A percentile compares a stretch with the other conserved stretches of the same genome.
Evolutionary conservation across 2,329 filamentous ascomycete genomes (phyloP).

Genomic region (Fusarium globosum): DNA sequence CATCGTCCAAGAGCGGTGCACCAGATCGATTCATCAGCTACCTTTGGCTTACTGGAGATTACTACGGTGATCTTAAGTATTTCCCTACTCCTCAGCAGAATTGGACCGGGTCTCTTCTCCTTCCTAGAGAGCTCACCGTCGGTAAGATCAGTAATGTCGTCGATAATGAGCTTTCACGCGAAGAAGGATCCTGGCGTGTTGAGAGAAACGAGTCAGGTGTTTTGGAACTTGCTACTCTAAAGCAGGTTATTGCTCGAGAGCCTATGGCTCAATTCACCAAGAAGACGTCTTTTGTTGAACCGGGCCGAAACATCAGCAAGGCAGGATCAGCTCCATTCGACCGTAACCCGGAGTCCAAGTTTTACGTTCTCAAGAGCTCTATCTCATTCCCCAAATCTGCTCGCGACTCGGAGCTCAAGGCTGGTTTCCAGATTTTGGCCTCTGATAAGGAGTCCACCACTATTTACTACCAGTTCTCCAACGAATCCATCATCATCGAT

Average conservation of each 20-base stretch:
- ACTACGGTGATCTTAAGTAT: slow-evolving; percentile 50
- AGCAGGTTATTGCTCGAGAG: slow-evolving; percentile 54
- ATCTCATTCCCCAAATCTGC: slow-evolving; percentile 51
- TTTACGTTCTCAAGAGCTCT: slow-evolving; percentile 52
- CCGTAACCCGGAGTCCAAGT: slow-evolving; percentile 47
- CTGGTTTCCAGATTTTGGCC: slow-evolving; percentile 55
- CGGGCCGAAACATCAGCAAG: slow-evolving; percentile 37
- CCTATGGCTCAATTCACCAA: slow-evolving; percentile 47
- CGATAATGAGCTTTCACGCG: slow-evolving; percentile 53
- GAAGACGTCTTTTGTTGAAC: slow-evolving; percentile 39
- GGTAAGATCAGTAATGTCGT: slow-evolving; percentile 54
- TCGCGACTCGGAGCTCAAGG: slow-evolving; percentile 50
- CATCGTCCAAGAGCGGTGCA: slow-evolving; percentile 51
- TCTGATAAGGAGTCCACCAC: slow-evolving; percentile 54
- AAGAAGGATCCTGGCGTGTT: slow-evolving; percentile 54
- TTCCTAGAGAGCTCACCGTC: slow-evolving; percentile 56
- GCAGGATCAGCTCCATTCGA: slow-evolving; percentile 24
- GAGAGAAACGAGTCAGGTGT: slow-evolving; percentile 46
- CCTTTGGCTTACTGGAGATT: slow-evolving; percentile 57
- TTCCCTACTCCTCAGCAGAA: slow-evolving; percentile 56
- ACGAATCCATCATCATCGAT: slow-evolving; percentile 56
- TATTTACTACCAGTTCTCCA: slow-evolving; percentile 58
- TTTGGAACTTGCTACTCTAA: slow-evolving; percentile 51
- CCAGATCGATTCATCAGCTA: slow-evolving; percentile 56
- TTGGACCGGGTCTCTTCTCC: slow-evolving; percentile 56